Evolutionary conservation across 768 basidiomycete species (phyloP), one percentile per base, ranked within the genome.

Genomic region (Termitomyces sp.): DNA sequence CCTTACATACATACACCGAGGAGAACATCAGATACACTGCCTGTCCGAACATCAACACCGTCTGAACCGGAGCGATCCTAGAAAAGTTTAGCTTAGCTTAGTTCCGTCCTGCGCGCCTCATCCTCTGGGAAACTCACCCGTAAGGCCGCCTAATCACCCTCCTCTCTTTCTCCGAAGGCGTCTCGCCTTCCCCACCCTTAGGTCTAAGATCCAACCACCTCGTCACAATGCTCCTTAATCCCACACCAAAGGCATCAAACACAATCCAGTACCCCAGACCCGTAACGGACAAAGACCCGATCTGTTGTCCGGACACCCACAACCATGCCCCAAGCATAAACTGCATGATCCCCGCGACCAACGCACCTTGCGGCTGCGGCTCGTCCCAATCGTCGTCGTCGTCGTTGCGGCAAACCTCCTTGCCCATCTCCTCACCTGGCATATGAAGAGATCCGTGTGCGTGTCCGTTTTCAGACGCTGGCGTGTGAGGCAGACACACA

Each of bases 221-320:
- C 21, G 79, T 75, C 25, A 82, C 56, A 3, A 83, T 69, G 10
- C 72, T 71, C 41, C 71, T 76, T 23, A 88, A 68, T 19, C 68
- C 84, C 5, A 96, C 80, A 0, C 95, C 95, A 59, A 94, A 76
- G 3, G 94, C 82, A 67, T 98, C 96, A 66, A 98, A 99, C 1
- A 98, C 94, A 23, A 96, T 85, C 85, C 96, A 89, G 16, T 99
- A 99, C 0, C 96, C 97, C 17, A 99, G 70, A 0, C 94, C 97
- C 1, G 96, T 96, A 54, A 88, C 85, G 8, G 88, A 79, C 28
- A 98, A 73, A 47, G 92, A 94, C 17, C 94, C 94, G 21, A 85
- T 82, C 58, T 87, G 85, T 70, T 99, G 97, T 1, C 94, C 95
- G 23, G 78, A 78, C 0, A 94, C 86, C 97, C 97, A 99, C 9